phyloP scores from a whole-genome alignment of 129 eudicot species.

The Cynara cardunculus region DNA sequence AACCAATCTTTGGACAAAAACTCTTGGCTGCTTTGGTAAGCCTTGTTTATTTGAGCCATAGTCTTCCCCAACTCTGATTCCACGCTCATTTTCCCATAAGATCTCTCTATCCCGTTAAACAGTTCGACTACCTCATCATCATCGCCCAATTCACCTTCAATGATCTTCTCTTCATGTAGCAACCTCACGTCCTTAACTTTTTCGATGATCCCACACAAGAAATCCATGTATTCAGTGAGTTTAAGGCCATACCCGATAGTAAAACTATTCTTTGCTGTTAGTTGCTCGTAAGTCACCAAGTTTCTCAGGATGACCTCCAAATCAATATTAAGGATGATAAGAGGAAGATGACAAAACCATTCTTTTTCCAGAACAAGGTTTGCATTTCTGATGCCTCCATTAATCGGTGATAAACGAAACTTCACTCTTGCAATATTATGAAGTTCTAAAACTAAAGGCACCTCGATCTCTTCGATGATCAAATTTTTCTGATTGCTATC shows the following conservation, averaged over 20 bases:
- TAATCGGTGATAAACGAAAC: slow-evolving; percentile 9
- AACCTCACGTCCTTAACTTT: slow-evolving; percentile 17
- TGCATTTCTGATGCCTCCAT: slow-evolving; percentile 27
- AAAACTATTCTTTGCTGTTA: slow-evolving; percentile 20
- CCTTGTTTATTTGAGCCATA: slow-evolving; percentile 19
- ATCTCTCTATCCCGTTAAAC: slow-evolving; percentile 51
- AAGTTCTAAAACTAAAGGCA: slow-evolving; percentile 48
- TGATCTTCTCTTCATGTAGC: slow-evolving; percentile 15
- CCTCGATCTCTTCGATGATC: slow-evolving; percentile 31
- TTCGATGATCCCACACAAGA: slow-evolving; percentile 51
- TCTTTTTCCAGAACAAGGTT: slow-evolving; percentile 21
- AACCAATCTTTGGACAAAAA: background rate
- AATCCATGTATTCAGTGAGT: slow-evolving; percentile 39
- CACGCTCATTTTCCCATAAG: background rate
- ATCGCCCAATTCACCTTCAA: slow-evolving; percentile 22
- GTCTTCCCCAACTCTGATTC: slow-evolving; percentile 22
- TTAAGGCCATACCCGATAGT: slow-evolving; percentile 11
- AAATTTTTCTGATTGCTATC: background rate
- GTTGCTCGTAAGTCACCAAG: slow-evolving; percentile 44
- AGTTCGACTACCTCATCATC: slow-evolving; percentile 34
- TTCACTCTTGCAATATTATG: slow-evolving; percentile 21
- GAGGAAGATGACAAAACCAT: slow-evolving; percentile 38
- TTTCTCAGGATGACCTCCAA: slow-evolving; percentile 52
- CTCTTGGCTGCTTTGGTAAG: slow-evolving; percentile 17
- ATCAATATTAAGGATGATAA: slow-evolving; percentile 17